phyloP scores from a whole-genome alignment of 371 early-diverging fungal species.

The Mucor sp. region DNA sequence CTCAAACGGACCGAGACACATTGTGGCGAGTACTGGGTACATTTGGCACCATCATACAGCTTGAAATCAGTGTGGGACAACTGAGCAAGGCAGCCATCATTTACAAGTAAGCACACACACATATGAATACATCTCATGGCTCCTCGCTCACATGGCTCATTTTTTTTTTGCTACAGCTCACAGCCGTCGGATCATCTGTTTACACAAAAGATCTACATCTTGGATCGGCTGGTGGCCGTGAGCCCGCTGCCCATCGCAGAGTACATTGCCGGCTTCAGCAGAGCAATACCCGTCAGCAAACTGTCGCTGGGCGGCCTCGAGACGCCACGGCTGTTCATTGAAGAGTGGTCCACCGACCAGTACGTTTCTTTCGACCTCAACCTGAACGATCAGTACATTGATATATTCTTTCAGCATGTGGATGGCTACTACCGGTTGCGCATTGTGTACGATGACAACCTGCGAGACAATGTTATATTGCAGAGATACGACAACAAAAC shows the following conservation, averaged over 20 bases:
- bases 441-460: constrained; percentile 9
- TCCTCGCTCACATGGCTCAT: not conserved
- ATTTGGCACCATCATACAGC: constrained; percentile 6
- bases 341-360: constrained; percentile 28
- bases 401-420: constrained; percentile 27
- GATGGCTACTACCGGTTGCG: constrained; percentile 26
- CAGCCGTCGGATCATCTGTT: constrained; percentile 8
- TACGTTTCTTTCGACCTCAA: constrained; percentile 32
- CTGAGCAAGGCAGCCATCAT: not conserved
- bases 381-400: constrained; percentile 19
- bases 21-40: constrained; percentile 9
- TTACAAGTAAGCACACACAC: not conserved
- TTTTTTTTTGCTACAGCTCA: not conserved
- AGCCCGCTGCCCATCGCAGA: not conserved
- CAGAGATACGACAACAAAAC: constrained; percentile 14
- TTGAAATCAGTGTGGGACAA: not conserved
- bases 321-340: constrained; percentile 15
- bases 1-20: not conserved
- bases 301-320: constrained; percentile 30
- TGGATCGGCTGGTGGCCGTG: not conserved
- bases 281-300: constrained; percentile 2
- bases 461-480: constrained; percentile 20
- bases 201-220: constrained; percentile 14
- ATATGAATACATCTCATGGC: not conserved
- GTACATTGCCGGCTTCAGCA: not conserved